phyloP scores from a whole-genome alignment of 2,329 filamentous ascomycete genomes.

The Albophoma yamanashiensis region DNA sequence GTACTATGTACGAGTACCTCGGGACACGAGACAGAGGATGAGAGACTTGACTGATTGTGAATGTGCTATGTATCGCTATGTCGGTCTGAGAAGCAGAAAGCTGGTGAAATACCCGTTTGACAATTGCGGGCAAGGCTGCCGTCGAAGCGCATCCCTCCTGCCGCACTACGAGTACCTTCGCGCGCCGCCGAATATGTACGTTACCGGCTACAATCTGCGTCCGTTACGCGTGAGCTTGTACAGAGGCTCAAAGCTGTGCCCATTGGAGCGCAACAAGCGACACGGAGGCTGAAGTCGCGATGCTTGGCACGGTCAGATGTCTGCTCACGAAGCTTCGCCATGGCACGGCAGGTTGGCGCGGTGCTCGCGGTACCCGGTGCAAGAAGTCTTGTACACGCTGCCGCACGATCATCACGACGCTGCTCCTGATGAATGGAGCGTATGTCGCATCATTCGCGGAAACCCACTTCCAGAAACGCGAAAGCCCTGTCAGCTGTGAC shows the following conservation, averaged over 20 bases:
- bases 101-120: not conserved
- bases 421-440: not conserved
- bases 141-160: not conserved
- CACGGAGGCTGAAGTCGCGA: not conserved
- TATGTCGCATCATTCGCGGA: not conserved
- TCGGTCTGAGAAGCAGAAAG: not conserved
- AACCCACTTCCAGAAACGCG: not conserved
- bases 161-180: not conserved
- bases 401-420: not conserved
- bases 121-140: not conserved
- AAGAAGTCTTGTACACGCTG: not conserved
- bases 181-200: not conserved
- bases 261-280: not conserved
- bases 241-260: not conserved
- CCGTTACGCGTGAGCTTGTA: not conserved
- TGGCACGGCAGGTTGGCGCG: not conserved
- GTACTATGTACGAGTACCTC: not conserved
- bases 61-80: not conserved
- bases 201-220: not conserved
- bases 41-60: not conserved
- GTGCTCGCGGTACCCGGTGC: not conserved
- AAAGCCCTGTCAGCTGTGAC: not conserved
- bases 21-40: not conserved
- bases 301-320: not conserved
- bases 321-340: not conserved